phyloP scores from a whole-genome alignment of 2,329 filamentous ascomycete genomes.

The Trichoderma citrinoviride region DNA sequence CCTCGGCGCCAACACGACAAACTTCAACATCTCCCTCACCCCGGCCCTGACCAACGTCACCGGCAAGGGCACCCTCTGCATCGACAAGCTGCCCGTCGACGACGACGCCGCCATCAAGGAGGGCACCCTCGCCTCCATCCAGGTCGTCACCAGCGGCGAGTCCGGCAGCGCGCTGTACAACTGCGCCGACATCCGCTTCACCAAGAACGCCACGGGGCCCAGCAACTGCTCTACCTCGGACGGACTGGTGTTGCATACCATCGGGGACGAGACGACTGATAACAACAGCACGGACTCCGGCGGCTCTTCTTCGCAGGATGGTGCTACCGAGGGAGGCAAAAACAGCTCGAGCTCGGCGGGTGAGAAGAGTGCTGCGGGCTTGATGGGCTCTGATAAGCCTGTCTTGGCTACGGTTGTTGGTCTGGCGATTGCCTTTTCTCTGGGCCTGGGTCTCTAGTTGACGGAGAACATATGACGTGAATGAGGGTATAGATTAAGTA shows the following conservation, averaged over 20 bases:
- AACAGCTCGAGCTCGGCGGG: slow-evolving; percentile 22
- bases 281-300: neutral
- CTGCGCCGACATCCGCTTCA: slow-evolving; percentile 73
- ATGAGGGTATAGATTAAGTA: neutral
- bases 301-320: neutral
- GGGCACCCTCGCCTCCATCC: slow-evolving; percentile 63
- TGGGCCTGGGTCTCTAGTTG: slow-evolving; percentile 38
- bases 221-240: slow-evolving; percentile 34
- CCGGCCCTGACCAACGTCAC: slow-evolving; percentile 57
- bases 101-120: slow-evolving; percentile 45
- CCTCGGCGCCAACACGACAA: slow-evolving; percentile 50
- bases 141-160: slow-evolving; percentile 64
- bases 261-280: slow-evolving; percentile 31
- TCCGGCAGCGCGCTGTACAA: slow-evolving; percentile 64
- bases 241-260: slow-evolving; percentile 43
- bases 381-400: slow-evolving; percentile 27
- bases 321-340: neutral
- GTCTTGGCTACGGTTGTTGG: slow-evolving; percentile 39
- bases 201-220: slow-evolving; percentile 46
- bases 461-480: neutral
- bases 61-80: slow-evolving; percentile 63
- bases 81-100: slow-evolving; percentile 58
- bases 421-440: slow-evolving; percentile 39
- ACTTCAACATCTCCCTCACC: slow-evolving; percentile 68
- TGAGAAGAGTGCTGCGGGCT: slow-evolving; percentile 27